phyloP scores from a whole-genome alignment of 2,329 filamentous ascomycete genomes.

The Penicillium griseofulvum region DNA sequence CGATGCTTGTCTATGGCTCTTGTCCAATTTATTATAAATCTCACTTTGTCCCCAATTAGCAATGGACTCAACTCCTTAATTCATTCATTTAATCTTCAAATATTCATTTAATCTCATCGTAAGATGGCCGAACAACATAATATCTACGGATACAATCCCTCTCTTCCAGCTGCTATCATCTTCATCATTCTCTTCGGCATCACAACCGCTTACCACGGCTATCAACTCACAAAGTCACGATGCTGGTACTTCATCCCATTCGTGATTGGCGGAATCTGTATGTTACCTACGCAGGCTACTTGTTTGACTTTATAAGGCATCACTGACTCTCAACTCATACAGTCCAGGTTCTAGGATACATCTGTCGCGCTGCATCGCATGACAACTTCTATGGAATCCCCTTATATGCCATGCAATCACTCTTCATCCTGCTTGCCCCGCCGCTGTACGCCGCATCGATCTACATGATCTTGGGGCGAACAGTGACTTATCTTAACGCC shows the following conservation, averaged over 20 bases:
- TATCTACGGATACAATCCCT: conserved; percentile 46
- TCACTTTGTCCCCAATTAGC: neutral
- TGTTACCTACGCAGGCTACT: conserved; percentile 5
- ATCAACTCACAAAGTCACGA: conserved; percentile 42
- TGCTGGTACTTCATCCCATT: conserved; percentile 51
- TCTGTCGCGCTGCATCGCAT: conserved; percentile 27
- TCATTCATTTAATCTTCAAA: too few relatives aligned
- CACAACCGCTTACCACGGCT: conserved; percentile 43
- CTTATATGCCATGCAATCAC: conserved; percentile 35
- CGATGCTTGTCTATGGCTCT: neutral
- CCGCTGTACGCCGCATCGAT: conserved; percentile 42
- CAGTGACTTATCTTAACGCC: conserved; percentile 33
- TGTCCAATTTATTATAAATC: neutral
- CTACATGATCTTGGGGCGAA: conserved; percentile 42
- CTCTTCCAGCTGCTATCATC: conserved; percentile 46
- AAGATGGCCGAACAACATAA: conserved; percentile 17
- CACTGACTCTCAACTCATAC: neutral
- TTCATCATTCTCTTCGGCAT: conserved; percentile 49
- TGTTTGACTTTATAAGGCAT: neutral
- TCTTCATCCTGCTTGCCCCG: conserved; percentile 39
- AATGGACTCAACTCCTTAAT: neutral
- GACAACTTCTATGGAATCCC: conserved; percentile 22
- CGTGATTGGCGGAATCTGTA: conserved; percentile 40
- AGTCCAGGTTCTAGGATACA: conserved; percentile 48
- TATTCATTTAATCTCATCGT: neutral